These are phyloP conservation scores for Candida awuae DNA, from an alignment of 805 yeast genomes.

Conservation along the genomic window DNA sequence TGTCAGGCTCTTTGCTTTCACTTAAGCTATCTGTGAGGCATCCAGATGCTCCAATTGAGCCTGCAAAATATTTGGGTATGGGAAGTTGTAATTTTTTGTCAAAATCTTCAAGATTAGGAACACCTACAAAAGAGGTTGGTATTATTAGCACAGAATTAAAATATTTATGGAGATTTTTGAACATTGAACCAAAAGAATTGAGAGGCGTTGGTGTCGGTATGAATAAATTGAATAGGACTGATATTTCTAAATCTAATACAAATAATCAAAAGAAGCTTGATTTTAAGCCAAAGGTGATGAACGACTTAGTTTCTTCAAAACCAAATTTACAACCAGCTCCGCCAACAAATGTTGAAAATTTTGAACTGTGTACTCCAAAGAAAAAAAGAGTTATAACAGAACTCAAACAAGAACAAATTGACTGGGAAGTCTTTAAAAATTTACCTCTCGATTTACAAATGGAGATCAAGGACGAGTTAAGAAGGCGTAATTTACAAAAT, in stretches of 20 bases:
- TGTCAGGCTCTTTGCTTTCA: conserved; percentile 50
- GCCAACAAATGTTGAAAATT: not conserved
- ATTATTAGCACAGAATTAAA: conserved; percentile 53
- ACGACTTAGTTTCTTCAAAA: not conserved
- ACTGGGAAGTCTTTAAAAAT: conserved; percentile 54
- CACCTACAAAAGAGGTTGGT: conserved; percentile 53
- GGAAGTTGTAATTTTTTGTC: conserved; percentile 66
- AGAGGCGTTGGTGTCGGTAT: conserved; percentile 75
- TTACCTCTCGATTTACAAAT: conserved; percentile 58
- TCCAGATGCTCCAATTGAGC: conserved; percentile 58
- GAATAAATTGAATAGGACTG: conserved; percentile 43
- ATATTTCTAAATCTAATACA: conserved; percentile 15
- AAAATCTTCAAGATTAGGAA: conserved; percentile 51
- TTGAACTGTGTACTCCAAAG: not conserved
- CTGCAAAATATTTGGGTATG: conserved; percentile 78
- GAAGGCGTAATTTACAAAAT: conserved; percentile 29
- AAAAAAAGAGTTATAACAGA: conserved; percentile 4
- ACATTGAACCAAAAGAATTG: conserved; percentile 51
- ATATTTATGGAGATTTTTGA: conserved; percentile 45
- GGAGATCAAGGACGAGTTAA: conserved; percentile 51
- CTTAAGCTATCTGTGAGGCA: conserved; percentile 61
- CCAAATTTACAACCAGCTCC: not conserved
- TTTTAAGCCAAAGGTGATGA: conserved; percentile 17
- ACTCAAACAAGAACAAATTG: conserved; percentile 32
- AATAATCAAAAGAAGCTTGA: conserved; percentile 30